Evolutionary conservation across 306 rosid species (phyloP), one percentile per base, ranked within the genome.

Genomic region (Citrullus colocynthis): DNA sequence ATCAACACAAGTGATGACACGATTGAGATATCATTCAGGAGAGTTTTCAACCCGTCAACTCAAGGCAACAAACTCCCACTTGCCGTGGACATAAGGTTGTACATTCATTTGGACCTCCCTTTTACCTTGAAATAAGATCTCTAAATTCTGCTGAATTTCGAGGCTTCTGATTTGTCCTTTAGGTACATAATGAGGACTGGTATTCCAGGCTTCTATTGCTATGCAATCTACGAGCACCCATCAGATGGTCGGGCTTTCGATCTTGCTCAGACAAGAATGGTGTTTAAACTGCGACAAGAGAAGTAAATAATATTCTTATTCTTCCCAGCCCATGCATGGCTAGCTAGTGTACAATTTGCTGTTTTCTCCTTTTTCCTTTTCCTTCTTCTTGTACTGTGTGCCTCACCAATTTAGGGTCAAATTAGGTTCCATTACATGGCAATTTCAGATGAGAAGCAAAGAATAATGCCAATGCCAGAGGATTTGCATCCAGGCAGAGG

Each of bases 221-320:
- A 87, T 30, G 86, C 86, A 57, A 82, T 82, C 45, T 84, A 82
- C 42, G 86, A 84, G 51, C 81, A 84, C 61, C 83, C 78, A 14
- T 44, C 80, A 34, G 86, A 77, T 54, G 78, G 81, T 15, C 86
- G 51, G 1, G 84, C 83, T 24, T 74, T 82, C n/a, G 84, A 84
- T 79, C 80, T 86, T 52, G 87, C 87, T 39, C 87, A 86, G 74
- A 86, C 89, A 48, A 86, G 89, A 64, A 82, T 82, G 83, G 87
- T 79, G 34, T 83, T 83, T 30, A 86, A 86, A 77, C 52, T 86
- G 45, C 77, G 85, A 81, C 67, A 72, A 67, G 89, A 86, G 20
- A 84, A 84, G 87, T 86, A 79, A 74, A 54, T 14, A 28, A 32
- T 39, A 14, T 28, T 18, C 51, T 30, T 30, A 2, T 28, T 18